phyloP scores from a whole-genome alignment of 1,284 basidiomycete genomes.

The Austroboletus niveus region DNA sequence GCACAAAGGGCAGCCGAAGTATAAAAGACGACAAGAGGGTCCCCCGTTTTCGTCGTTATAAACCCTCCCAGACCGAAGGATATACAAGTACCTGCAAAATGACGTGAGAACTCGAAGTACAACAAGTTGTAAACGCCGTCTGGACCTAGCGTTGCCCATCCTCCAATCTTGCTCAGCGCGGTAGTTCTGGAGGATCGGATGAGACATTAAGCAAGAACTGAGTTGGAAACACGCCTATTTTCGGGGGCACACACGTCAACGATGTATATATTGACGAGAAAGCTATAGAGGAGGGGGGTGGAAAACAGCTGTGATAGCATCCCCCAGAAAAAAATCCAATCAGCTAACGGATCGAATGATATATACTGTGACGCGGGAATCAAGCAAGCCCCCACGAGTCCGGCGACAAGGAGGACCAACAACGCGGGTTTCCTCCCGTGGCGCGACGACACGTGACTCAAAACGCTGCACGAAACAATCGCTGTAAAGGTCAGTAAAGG shows the following conservation, averaged over 20 bases:
- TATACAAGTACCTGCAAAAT: conserved; percentile 24
- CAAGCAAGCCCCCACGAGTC: conserved; percentile 12
- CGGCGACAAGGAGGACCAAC: conserved; percentile 15
- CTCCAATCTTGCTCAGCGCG: too few relatives aligned
- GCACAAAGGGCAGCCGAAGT: conserved; percentile 18
- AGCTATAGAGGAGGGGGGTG: background rate
- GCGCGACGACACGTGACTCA: conserved; percentile 26
- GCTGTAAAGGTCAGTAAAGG: conserved; percentile 3
- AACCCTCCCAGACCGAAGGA: conserved; percentile 30
- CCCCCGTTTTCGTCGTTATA: conserved; percentile 27
- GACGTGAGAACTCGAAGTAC: conserved; percentile 6
- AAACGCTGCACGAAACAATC: conserved; percentile 17
- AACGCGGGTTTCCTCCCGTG: conserved; percentile 34
- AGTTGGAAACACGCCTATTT: conserved; percentile 2
- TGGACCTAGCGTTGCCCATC: too few relatives aligned
- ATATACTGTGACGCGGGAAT: conserved; percentile 22
- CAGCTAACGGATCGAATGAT: conserved; percentile 11
- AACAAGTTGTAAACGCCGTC: background rate
- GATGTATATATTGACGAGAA: too few relatives aligned
- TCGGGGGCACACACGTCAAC: too few relatives aligned
- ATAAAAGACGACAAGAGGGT: conserved; percentile 29
- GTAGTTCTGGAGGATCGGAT: too few relatives aligned
- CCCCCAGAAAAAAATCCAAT: conserved; percentile 18
- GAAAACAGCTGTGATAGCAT: conserved; percentile 18
- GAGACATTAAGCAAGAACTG: too few relatives aligned